Percentiles rank a stretch among this genome's conserved stretches.
phyloP scores from a whole-genome alignment of 192 early-diverging fungal genomes.

The Backusella morwellensis region DNA sequence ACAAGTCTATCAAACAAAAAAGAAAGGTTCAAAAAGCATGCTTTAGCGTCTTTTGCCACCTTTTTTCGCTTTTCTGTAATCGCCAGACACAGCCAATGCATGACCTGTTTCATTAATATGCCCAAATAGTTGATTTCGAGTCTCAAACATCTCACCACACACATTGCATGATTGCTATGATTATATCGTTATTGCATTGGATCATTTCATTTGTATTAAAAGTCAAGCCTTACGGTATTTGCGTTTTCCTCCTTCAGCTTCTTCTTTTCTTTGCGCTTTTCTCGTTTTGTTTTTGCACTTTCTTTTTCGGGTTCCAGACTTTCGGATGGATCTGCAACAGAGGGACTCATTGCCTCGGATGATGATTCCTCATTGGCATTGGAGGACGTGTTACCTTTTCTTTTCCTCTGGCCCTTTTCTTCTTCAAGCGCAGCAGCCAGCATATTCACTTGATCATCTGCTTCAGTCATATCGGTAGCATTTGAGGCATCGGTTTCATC shows the following conservation, averaged over 20 bases:
- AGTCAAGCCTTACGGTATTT: background rate
- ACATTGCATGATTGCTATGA: conserved; percentile 70
- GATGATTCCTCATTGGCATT: background rate
- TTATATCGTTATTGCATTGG: background rate
- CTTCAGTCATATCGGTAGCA: conserved; percentile 6
- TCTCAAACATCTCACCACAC: conserved; percentile 67
- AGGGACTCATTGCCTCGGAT: background rate
- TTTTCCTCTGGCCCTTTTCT: conserved; percentile 38
- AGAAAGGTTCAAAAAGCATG: background rate
- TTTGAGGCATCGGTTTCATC: conserved; percentile 26
- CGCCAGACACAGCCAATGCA: conserved; percentile 51
- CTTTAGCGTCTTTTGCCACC: conserved; percentile 8
- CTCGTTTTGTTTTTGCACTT: conserved; percentile 46
- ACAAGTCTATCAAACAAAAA: too few relatives aligned
- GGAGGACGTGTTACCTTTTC: conserved; percentile 15
- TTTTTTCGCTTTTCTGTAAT: conserved; percentile 1
- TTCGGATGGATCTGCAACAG: conserved; percentile 8
- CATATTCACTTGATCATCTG: conserved; percentile 25
- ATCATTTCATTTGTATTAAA: background rate
- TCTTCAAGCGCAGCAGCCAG: conserved; percentile 30
- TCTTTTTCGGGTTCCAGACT: conserved; percentile 24
- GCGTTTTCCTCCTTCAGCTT: conserved; percentile 51
- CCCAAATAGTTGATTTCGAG: conserved; percentile 83
- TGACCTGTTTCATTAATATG: conserved; percentile 89
- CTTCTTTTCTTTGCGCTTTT: conserved; percentile 62